These are phyloP conservation scores for Schoenoplectus tabernaemontani DNA, from an alignment of 202 grass and related monocot species.

Conservation along the genomic window DNA sequence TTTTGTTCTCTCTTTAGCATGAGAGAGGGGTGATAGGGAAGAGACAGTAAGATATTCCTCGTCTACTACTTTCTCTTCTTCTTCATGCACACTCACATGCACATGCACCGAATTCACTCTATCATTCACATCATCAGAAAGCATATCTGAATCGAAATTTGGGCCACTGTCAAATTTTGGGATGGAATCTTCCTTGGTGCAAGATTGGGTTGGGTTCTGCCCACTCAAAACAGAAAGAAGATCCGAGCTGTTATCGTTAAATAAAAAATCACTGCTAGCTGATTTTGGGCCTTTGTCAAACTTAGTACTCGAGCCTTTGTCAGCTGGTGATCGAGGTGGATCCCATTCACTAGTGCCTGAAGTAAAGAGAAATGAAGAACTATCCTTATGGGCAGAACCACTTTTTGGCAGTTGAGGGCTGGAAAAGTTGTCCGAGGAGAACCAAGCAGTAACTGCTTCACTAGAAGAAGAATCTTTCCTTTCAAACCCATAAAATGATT, in stretches of 20 bases:
- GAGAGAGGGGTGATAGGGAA: constrained; percentile 2
- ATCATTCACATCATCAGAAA: constrained; percentile 12
- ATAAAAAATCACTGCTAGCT: neutral
- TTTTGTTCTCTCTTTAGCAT: constrained; percentile 4
- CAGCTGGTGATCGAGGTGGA: neutral
- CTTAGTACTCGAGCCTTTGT: neutral
- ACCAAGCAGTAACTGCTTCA: neutral
- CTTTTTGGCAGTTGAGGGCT: neutral
- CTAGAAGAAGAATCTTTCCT: neutral
- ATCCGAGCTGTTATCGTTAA: neutral
- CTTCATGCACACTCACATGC: too few species aligned
- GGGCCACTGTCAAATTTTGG: constrained; percentile 19
- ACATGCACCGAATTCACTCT: neutral
- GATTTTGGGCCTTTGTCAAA: neutral
- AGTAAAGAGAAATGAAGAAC: neutral
- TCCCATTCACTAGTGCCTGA: constrained; percentile 5
- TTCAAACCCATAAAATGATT: neutral
- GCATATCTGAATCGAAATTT: constrained; percentile 7
- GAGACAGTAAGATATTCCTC: neutral
- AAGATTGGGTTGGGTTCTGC: neutral
- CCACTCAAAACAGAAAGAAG: constrained; percentile 20
- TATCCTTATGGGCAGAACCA: neutral
- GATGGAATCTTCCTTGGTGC: neutral
- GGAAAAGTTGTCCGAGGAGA: constrained; percentile 12
- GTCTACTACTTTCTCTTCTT: constrained; percentile 10